A percentile compares a stretch with the other conserved stretches of the same genome.
Evolutionary conservation across 2,329 filamentous ascomycete species (phyloP).

Genomic region (Neofusicoccum kwambonambiense): DNA sequence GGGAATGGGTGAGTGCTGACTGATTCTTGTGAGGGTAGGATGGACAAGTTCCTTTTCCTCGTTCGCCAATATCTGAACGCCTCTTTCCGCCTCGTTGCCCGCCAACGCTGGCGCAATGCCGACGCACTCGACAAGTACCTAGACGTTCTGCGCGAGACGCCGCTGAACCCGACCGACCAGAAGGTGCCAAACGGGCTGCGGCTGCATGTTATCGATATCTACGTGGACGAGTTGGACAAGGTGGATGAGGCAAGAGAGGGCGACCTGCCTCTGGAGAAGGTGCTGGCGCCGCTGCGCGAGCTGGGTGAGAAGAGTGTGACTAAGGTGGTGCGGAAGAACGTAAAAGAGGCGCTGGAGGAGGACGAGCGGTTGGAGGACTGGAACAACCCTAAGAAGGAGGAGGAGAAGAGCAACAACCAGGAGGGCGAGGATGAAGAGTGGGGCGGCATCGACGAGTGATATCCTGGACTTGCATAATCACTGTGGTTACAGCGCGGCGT

Average conservation of each 20-base stretch:
- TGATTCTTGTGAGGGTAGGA: constrained; percentile 39
- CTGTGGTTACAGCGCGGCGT: constrained; percentile 31
- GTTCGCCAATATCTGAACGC: constrained; percentile 75
- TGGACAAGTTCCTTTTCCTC: constrained; percentile 91
- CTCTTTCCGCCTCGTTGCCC: constrained; percentile 56
- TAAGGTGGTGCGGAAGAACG: constrained; percentile 70
- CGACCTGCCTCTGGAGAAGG: constrained; percentile 43
- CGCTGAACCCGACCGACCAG: constrained; percentile 46
- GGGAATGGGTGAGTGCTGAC: neutral
- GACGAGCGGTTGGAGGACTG: constrained; percentile 66
- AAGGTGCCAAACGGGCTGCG: constrained; percentile 79
- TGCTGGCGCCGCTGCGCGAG: constrained; percentile 57
- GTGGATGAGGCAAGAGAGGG: constrained; percentile 51
- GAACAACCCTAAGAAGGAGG: constrained; percentile 32
- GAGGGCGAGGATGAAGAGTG: constrained; percentile 57
- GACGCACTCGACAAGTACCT: constrained; percentile 44
- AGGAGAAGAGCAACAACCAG: constrained; percentile 41
- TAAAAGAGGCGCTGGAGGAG: constrained; percentile 69
- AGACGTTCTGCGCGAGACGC: constrained; percentile 46
- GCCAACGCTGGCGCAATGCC: constrained; percentile 40
- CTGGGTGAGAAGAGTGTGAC: constrained; percentile 60
- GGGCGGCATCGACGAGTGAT: constrained; percentile 67
- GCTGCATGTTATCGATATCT: constrained; percentile 86
- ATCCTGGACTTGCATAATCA: constrained; percentile 12
- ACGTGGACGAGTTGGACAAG: constrained; percentile 83